Evolutionary conservation across 768 basidiomycete species (phyloP).

Genomic region (Hemileccinum impolitum): DNA sequence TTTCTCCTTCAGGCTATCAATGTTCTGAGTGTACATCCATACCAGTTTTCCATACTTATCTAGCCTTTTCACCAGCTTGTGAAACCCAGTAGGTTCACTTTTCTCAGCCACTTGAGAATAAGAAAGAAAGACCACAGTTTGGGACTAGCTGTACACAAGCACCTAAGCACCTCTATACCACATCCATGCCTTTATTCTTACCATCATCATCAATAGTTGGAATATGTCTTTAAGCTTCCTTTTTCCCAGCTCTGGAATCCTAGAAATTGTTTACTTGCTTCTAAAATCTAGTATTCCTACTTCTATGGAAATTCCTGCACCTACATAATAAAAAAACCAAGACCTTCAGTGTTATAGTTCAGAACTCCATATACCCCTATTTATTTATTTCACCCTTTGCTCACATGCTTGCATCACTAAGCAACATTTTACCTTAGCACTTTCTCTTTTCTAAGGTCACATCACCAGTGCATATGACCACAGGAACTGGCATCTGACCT

Average conservation of each 20-base stretch:
- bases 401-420: no score
- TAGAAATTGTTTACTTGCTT: background rate
- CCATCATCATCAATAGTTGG: background rate
- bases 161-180: background rate
- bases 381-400: no score
- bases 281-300: background rate
- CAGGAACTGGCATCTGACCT: no score
- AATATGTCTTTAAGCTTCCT: background rate
- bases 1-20: background rate
- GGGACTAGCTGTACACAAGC: no score
- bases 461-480: no score
- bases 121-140: no score
- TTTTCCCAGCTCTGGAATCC: background rate
- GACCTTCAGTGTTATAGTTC: no score
- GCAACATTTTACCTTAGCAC: no score
- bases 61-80: background rate
- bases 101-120: no score
- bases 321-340: no score
- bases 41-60: background rate
- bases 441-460: no score
- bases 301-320: background rate
- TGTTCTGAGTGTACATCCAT: background rate
- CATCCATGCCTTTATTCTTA: background rate
- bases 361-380: no score
- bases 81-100: background rate